These are phyloP conservation scores for Arthrobotrys megalospora DNA, from an alignment of 2,329 filamentous ascomycete species.

Conservation along the genomic window DNA sequence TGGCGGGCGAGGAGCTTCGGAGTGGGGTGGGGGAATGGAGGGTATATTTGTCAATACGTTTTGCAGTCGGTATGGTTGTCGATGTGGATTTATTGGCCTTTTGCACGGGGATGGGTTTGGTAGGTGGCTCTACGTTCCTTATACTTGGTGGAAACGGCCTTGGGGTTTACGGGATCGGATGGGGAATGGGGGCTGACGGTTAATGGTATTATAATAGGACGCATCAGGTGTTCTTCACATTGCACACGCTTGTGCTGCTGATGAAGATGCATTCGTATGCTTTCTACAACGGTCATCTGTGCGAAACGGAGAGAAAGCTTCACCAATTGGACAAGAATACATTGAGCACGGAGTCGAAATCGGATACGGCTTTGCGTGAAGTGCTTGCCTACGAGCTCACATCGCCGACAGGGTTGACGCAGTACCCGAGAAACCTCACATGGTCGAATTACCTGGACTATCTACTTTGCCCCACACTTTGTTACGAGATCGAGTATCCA, in stretches of 20 bases:
- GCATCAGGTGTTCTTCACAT: slow-evolving; percentile 91
- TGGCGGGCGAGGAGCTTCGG: slow-evolving; percentile 71
- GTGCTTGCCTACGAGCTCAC: slow-evolving; percentile 92
- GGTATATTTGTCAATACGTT: slow-evolving; percentile 85
- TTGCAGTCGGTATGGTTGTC: slow-evolving; percentile 84
- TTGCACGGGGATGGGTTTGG: slow-evolving; percentile 86
- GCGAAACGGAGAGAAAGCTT: slow-evolving; percentile 86
- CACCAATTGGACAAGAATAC: slow-evolving; percentile 80
- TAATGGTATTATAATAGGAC: slow-evolving; percentile 74
- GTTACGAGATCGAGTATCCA: slow-evolving; percentile 97
- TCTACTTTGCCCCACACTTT: slow-evolving; percentile 91
- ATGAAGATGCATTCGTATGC: slow-evolving; percentile 99
- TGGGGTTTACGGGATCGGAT: neutral
- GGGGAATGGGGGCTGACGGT: neutral
- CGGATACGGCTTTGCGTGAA: slow-evolving; percentile 80
- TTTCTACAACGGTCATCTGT: slow-evolving; percentile 97
- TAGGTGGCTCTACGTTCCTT: slow-evolving; percentile 45
- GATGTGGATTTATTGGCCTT: slow-evolving; percentile 88
- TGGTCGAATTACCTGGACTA: slow-evolving; percentile 87
- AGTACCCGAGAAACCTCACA: slow-evolving; percentile 91
- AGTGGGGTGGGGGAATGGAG: slow-evolving; percentile 81
- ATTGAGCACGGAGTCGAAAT: slow-evolving; percentile 69
- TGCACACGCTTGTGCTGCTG: slow-evolving; percentile 90
- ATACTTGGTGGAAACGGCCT: neutral
- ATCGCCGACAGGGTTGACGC: slow-evolving; percentile 88